Evolutionary conservation across 306 rosid genomes (phyloP).

Genomic region (Abrus pulchellus): DNA sequence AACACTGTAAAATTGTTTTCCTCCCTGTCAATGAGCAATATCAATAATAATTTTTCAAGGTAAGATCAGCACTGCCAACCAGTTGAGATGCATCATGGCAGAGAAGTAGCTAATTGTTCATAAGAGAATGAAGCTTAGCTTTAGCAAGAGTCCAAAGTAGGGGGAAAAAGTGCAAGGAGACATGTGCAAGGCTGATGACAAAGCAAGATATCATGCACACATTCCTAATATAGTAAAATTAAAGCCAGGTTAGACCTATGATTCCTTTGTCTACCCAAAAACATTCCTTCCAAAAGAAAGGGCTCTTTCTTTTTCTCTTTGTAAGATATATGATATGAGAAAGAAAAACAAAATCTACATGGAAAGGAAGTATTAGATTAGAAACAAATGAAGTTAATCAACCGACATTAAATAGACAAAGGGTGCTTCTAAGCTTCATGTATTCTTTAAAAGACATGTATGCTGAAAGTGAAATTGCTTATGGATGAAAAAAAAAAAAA

Average conservation of each 20-base stretch:
- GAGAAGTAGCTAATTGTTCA: slow-evolving; percentile 42
- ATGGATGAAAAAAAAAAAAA: not conserved
- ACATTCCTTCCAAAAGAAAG: slow-evolving; percentile 18
- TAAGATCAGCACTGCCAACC: slow-evolving; percentile 37
- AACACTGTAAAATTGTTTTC: slow-evolving; percentile 38
- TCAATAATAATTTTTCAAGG: slow-evolving; percentile 40
- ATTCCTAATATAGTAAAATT: not conserved
- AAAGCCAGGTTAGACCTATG: not conserved
- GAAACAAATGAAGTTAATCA: slow-evolving; percentile 14
- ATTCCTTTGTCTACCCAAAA: not conserved
- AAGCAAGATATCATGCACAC: slow-evolving; percentile 19
- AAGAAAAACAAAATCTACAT: not conserved
- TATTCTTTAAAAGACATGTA: not conserved
- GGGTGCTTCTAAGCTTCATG: slow-evolving; percentile 1
- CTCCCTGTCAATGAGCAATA: slow-evolving; percentile 57
- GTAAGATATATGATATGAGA: not conserved
- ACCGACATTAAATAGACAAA: slow-evolving; percentile 13
- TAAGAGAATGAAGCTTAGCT: not conserved
- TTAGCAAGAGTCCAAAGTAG: slow-evolving; percentile 4
- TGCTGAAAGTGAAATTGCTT: slow-evolving; percentile 24
- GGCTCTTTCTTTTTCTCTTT: not conserved
- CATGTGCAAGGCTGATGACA: slow-evolving; percentile 21
- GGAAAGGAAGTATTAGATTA: not conserved
- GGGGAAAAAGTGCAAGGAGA: slow-evolving; percentile 1
- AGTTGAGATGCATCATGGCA: slow-evolving; percentile 38